Base-by-base conservation (phyloP, 2,329 filamentous ascomycete species). In the Laburnicola sp. region DNA sequence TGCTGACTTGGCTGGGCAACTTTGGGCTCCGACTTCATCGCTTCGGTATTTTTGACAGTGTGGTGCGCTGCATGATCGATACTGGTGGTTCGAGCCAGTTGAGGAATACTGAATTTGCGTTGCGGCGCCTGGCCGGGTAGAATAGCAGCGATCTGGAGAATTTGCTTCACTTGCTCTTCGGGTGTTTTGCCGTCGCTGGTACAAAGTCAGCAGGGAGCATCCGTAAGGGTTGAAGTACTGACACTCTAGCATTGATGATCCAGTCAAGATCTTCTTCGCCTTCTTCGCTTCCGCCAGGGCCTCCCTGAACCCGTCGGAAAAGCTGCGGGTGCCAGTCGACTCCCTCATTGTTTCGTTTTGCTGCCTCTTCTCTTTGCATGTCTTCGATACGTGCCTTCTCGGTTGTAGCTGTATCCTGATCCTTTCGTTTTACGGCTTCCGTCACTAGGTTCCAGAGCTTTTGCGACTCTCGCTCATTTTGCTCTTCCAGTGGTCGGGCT, bases 311-410 rank as follows among this genome's bases (percentile, higher is more conserved):
- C 41, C 77, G 76, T 53, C 91, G 83, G 79, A 99, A 99, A 9
- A 97, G 81, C 57, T 86, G 85, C 0, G 94, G 93, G 30, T 86
- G 84, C 94, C 94, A 99, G 57, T 96, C 90, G 6, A 91, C 78
- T 9, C 87, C 87, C 8, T 92, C 86, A 41, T 91, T 87, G 28
- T 83, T 83, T 63, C 94, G 82, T 65, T 84, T 84, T 16, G 91
- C 87, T 2, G 94, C 91, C 68, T 97, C 93, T 57, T 92, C 87
- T 65, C 94, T 83, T 74, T 99, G 94, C 66, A 83, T 86, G 64
- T 97, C 93, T 71, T 99, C 94, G 52, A 99, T 90, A 70, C 88
- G 89, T n/a, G 89, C 92, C 78, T 99, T 99, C 68, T 97, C 93
- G 57, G 94, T 89, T 0, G 94, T 99, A 3, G 94, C 94, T 6